Percentiles rank a stretch among this genome's conserved stretches.
Evolutionary conservation across 768 basidiomycete genomes (phyloP).

Genomic region (Xerocomus brunneocitrinus): DNA sequence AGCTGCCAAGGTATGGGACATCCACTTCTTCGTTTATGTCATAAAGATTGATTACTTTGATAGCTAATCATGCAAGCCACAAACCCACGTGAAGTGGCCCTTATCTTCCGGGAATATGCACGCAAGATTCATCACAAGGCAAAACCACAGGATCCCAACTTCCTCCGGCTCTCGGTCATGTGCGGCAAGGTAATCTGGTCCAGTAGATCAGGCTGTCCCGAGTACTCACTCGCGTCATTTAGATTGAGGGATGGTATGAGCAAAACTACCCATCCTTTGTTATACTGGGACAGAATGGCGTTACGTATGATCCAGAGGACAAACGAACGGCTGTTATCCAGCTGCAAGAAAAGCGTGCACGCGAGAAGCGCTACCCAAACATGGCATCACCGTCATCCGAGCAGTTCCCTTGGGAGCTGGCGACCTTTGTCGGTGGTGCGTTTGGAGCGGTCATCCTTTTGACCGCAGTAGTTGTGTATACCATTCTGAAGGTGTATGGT

Average conservation of each 20-base stretch:
- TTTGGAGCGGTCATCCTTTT: constrained; percentile 27
- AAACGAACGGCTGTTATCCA: constrained; percentile 51
- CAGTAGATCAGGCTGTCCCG: not conserved
- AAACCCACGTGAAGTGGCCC: constrained; percentile 87
- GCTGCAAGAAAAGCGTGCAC: constrained; percentile 41
- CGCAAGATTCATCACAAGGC: constrained; percentile 81
- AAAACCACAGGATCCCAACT: constrained; percentile 78
- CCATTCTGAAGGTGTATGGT: constrained; percentile 22
- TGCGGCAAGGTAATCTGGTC: constrained; percentile 65
- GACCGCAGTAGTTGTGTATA: constrained; percentile 21
- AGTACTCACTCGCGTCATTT: constrained; percentile 8
- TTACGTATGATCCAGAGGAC: constrained; percentile 46
- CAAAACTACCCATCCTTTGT: constrained; percentile 93
- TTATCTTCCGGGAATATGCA: constrained; percentile 80
- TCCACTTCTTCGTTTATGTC: not conserved
- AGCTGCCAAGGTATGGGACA: constrained; percentile 65
- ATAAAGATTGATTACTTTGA: not conserved
- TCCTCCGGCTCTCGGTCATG: constrained; percentile 74
- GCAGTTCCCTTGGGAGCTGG: constrained; percentile 29
- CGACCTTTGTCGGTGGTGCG: constrained; percentile 26
- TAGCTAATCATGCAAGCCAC: constrained; percentile 91
- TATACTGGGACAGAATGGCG: constrained; percentile 15
- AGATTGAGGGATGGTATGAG: constrained; percentile 95
- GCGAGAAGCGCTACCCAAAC: constrained; percentile 21
- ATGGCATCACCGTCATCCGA: constrained; percentile 3